Base-by-base conservation (phyloP, 768 basidiomycete species). In the Leccinum aurantiacum region DNA sequence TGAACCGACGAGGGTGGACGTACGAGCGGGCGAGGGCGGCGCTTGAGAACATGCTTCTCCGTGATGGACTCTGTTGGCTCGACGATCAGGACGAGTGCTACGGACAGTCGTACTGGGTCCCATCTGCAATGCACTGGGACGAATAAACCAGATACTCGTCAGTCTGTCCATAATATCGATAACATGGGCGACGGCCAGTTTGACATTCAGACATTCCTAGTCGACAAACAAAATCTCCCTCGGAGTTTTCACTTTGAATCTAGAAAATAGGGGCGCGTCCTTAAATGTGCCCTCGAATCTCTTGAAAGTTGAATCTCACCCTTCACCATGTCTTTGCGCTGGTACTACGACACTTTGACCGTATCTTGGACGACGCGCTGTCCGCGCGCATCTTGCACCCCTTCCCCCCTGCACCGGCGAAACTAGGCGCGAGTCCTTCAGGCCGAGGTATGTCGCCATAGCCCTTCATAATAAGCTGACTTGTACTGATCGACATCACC, bases 51-150 rank as follows among this genome's bases (percentile, higher is more conserved):
- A 95, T 96, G 87, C 82, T 95, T 14, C 79, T 93, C 62, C 81
- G 89, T 27, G 95, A 98, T 63, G 96, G 95, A 1, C 77, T 96
- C 25, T 95, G 93, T 60, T 99, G 97, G 97, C 70, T 98, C 31
- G 97, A 99, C 68, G 88, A 92, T 25, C 94, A 97, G 74, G 92
- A 90, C 56, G 84, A 86, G 64, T 71, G 70, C 15, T 78, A 76
- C 31, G 85, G 86, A 29, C 79, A 80, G 59, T 84, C 86, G 24
- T 96, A 93, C 71, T 98, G 94, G 94, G 80, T 96, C 11, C 89
- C 90, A 1, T 91, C 91, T 13, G 89, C 89, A 3, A 90, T 96
- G 83, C 82, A 82, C 59, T 97, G 93, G 92, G 89, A 91, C 60
- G 76, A 83, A 56, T 89, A 72, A 41, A 46, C 47, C 22, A 24